These are phyloP conservation scores for Ogataea trehaloabstinens DNA, from an alignment of 805 yeast species.

Conservation along the genomic window DNA sequence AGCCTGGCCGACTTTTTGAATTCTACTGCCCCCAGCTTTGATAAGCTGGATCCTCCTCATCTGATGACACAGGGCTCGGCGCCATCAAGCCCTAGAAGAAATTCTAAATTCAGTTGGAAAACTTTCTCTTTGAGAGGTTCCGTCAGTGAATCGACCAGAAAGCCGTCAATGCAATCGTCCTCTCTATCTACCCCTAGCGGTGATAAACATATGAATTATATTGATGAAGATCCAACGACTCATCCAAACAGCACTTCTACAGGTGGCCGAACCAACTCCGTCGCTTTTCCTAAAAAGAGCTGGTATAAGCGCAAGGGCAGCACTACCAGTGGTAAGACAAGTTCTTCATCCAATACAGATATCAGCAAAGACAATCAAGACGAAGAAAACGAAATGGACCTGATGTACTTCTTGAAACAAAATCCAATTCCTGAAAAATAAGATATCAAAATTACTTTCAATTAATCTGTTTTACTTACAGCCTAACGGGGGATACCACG, in stretches of 20 bases:
- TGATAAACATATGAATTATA: constrained; percentile 7
- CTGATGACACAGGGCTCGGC: neutral
- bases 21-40: constrained; percentile 7
- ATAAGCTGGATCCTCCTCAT: neutral
- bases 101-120: constrained; percentile 27
- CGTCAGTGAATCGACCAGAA: constrained; percentile 16
- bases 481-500: constrained; percentile 57
- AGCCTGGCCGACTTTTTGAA: constrained; percentile 17
- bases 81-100: constrained; percentile 8
- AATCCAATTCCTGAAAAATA: constrained; percentile 8
- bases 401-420: constrained; percentile 22
- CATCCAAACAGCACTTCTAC: constrained; percentile 1
- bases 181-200: constrained; percentile 6
- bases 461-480: neutral
- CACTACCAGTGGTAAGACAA: constrained; percentile 17
- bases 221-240: constrained; percentile 6
- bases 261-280: neutral
- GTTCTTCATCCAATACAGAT: constrained; percentile 9
- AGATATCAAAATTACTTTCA: neutral
- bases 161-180: constrained; percentile 9
- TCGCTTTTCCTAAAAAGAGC: constrained; percentile 6
- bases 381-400: constrained; percentile 23
- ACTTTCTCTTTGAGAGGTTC: constrained; percentile 24
- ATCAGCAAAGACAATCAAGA: constrained; percentile 6
- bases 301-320: constrained; percentile 19